Conservation (phyloP, 768 basidiomycete genomes). For the Auriscalpium microsporum region DNA sequence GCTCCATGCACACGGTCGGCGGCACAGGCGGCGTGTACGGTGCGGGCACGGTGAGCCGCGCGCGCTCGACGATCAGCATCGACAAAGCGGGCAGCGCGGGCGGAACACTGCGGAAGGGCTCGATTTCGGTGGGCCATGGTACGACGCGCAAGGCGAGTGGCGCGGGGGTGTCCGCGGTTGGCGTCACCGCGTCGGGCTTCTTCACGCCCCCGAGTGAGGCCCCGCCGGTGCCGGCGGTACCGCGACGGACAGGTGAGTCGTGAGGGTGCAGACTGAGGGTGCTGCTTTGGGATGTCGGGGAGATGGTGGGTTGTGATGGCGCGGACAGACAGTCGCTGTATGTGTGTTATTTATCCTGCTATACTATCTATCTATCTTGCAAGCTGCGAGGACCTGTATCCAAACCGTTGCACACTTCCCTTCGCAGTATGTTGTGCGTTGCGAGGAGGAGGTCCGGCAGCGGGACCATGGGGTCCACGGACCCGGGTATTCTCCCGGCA, state of each 20-base stretch:
- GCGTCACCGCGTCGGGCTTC: slow-evolving; percentile 72
- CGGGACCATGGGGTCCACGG: too few relatives aligned
- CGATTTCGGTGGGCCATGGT: slow-evolving; percentile 59
- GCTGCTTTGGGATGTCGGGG: background rate
- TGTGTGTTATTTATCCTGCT: too few relatives aligned
- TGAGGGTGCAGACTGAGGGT: background rate
- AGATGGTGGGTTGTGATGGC: background rate
- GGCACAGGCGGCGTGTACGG: slow-evolving; percentile 19
- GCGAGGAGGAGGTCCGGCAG: too few relatives aligned
- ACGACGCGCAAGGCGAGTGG: slow-evolving; percentile 55
- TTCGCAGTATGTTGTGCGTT: too few relatives aligned
- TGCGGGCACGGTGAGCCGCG: slow-evolving; percentile 31
- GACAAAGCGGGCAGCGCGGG: slow-evolving; percentile 34
- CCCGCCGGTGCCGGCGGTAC: slow-evolving; percentile 3
- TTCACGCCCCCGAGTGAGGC: slow-evolving; percentile 45
- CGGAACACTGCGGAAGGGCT: slow-evolving; percentile 34
- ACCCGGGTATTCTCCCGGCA: background rate
- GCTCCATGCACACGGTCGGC: slow-evolving; percentile 29
- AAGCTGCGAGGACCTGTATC: too few relatives aligned
- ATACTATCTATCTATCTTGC: too few relatives aligned
- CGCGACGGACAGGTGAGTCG: background rate
- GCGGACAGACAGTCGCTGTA: background rate
- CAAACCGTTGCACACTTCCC: too few relatives aligned
- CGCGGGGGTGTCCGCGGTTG: slow-evolving; percentile 66
- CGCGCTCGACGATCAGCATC: slow-evolving; percentile 57